A percentile compares a stretch with the other conserved stretches of the same genome.
These are phyloP conservation scores for Aspergillus sp. DNA, from an alignment of 2,329 filamentous ascomycete species.

Conservation along the genomic window DNA sequence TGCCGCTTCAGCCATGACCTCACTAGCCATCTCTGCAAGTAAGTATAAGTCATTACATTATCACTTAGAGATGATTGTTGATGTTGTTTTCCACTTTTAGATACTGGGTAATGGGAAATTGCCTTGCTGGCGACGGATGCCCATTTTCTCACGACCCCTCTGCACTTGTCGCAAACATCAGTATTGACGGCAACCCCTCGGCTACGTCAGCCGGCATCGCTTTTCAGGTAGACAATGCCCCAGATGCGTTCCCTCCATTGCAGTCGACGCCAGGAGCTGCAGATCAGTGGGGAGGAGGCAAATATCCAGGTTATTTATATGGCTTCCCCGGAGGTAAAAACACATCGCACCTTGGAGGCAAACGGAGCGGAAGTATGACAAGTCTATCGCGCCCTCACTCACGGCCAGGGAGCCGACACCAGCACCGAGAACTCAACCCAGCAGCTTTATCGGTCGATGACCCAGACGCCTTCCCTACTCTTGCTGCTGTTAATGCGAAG, in stretches of 20 bases:
- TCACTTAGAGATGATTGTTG: background rate
- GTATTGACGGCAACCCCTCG: conserved; percentile 54
- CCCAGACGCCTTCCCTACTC: conserved; percentile 88
- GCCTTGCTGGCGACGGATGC: conserved; percentile 87
- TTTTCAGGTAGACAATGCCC: conserved; percentile 75
- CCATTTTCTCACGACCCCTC: conserved; percentile 97
- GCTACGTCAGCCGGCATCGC: conserved; percentile 57
- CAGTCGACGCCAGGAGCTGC: conserved; percentile 58
- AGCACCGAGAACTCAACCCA: conserved; percentile 62
- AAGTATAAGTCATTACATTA: conserved; percentile 48
- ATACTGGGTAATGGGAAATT: conserved; percentile 96
- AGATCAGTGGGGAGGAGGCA: conserved; percentile 55
- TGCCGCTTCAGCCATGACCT: conserved; percentile 97
- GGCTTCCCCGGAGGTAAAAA: conserved; percentile 48
- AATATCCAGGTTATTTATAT: conserved; percentile 46
- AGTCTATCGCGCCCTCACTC: conserved; percentile 69
- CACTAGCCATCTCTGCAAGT: conserved; percentile 97
- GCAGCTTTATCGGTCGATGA: conserved; percentile 82
- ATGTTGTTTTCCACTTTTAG: conserved; percentile 46
- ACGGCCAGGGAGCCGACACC: conserved; percentile 79
- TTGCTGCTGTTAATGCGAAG: conserved; percentile 74
- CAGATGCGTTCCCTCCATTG: conserved; percentile 80
- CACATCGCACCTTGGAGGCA: conserved; percentile 29
- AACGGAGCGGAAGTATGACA: conserved; percentile 52
- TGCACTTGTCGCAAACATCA: conserved; percentile 77